Percentiles rank a stretch among this genome's conserved stretches.
Evolutionary conservation across 176 grass and related monocot genomes (phyloP).

Genomic region (Raddia guianensis): DNA sequence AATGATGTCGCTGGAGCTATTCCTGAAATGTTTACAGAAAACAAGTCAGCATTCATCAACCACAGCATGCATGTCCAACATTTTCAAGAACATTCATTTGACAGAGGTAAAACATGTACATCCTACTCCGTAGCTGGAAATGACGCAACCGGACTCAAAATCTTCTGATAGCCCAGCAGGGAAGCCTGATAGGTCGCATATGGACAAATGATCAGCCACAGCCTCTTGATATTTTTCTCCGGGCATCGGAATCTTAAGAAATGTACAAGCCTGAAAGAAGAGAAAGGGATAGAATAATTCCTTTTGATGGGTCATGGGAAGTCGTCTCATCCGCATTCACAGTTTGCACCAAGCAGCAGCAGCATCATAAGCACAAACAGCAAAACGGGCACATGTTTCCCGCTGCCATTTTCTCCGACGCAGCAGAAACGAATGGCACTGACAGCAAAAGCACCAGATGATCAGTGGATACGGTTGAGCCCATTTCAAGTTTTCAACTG

Average conservation of each 20-base stretch:
- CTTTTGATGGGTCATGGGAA: not conserved
- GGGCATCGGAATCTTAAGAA: conserved; percentile 2
- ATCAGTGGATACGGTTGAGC: conserved; percentile 25
- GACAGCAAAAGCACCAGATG: not conserved
- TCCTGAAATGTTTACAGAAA: not conserved
- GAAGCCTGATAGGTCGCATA: not conserved
- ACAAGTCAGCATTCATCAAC: not conserved
- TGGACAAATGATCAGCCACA: too few relatives aligned
- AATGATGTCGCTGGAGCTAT: not conserved
- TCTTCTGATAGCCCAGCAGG: not conserved
- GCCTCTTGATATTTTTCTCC: conserved; percentile 30
- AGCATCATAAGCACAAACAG: not conserved
- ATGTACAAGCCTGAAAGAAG: not conserved
- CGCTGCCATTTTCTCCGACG: not conserved
- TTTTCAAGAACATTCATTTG: not conserved
- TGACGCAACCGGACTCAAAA: not conserved
- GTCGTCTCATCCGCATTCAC: conserved; percentile 11
- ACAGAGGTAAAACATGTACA: not conserved
- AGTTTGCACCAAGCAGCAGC: not conserved
- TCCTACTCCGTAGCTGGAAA: not conserved
- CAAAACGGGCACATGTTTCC: conserved; percentile 20
- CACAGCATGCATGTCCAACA: not conserved
- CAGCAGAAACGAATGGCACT: not conserved
- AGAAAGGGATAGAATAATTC: not conserved
- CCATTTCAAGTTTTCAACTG: not conserved